A percentile compares a stretch with the other conserved stretches of the same genome.
Conservation (phyloP, 1,284 basidiomycete species). For the Sporisorium sorghi region DNA sequence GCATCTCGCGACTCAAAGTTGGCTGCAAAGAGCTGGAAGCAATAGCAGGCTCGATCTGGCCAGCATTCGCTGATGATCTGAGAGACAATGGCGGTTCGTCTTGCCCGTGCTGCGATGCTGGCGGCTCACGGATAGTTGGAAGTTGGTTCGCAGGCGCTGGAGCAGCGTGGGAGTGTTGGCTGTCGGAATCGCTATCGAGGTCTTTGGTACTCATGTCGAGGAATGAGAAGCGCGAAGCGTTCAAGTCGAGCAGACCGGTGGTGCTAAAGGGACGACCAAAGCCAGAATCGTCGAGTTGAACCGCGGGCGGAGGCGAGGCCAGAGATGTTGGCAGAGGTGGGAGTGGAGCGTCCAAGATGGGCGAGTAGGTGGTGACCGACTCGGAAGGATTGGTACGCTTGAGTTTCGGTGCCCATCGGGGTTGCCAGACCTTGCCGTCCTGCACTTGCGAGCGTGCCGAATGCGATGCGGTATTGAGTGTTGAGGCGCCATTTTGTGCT, state of each 20-base stretch:
- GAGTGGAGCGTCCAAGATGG: conserved; percentile 16
- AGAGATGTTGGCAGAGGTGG: conserved; percentile 11
- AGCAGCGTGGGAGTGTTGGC: conserved; percentile 1
- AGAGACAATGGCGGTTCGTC: background rate
- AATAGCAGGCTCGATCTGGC: background rate
- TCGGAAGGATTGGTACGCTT: conserved; percentile 27
- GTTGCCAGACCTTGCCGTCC: conserved; percentile 28
- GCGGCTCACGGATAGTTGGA: conserved; percentile 10
- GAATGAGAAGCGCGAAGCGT: conserved; percentile 36
- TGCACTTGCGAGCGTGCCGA: conserved; percentile 4
- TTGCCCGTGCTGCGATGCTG: background rate
- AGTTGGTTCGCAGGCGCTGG: background rate
- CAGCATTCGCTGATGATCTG: background rate
- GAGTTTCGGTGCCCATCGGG: conserved; percentile 44
- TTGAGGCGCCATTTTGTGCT: background rate
- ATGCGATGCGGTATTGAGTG: background rate
- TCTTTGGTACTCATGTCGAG: conserved; percentile 39
- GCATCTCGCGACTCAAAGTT: conserved; percentile 6
- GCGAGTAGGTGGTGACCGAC: conserved; percentile 30
- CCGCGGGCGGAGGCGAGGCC: conserved; percentile 35
- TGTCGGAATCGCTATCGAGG: conserved; percentile 27
- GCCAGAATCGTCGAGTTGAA: conserved; percentile 32
- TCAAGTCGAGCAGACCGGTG: conserved; percentile 31
- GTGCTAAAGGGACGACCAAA: conserved; percentile 43
- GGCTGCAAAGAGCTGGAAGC: conserved; percentile 7